Evolutionary conservation across 1,139 yeast species (phyloP).

Genomic region (Candida tetrigidarum): DNA sequence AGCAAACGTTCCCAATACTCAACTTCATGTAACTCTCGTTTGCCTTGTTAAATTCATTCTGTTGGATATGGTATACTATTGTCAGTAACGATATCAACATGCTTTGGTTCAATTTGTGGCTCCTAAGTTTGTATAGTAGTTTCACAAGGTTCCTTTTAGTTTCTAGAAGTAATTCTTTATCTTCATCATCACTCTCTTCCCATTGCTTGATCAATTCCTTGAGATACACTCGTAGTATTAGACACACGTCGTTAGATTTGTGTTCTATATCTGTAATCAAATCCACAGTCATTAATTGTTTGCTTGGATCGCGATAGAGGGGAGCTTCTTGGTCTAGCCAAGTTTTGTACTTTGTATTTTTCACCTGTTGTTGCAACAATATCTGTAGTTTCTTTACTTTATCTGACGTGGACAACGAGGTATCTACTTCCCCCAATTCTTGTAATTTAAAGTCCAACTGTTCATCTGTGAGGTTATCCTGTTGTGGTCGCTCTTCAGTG

Average conservation of each 20-base stretch:
- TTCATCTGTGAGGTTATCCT: conserved; percentile 31
- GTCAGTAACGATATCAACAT: conserved; percentile 65
- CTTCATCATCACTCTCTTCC: conserved; percentile 23
- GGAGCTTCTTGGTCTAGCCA: conserved; percentile 18
- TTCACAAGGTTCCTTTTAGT: conserved; percentile 67
- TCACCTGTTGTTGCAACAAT: conserved; percentile 14
- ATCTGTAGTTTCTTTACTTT: conserved; percentile 16
- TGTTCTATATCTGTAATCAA: conserved; percentile 16
- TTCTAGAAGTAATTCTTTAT: conserved; percentile 39
- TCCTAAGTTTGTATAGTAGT: conserved; percentile 61
- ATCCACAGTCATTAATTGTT: conserved; percentile 14
- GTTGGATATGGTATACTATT: conserved; percentile 62
- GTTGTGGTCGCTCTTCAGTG: not conserved
- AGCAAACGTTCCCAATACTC: conserved; percentile 86
- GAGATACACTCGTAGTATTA: conserved; percentile 52
- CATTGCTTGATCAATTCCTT: conserved; percentile 51
- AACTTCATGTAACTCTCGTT: conserved; percentile 73
- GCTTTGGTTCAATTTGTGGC: conserved; percentile 39
- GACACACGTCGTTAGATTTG: conserved; percentile 30
- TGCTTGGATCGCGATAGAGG: conserved; percentile 10
- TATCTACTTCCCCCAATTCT: conserved; percentile 14
- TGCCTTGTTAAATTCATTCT: conserved; percentile 55
- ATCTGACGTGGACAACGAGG: conserved; percentile 12
- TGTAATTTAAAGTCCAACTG: conserved; percentile 18
- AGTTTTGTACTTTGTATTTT: conserved; percentile 18